These are phyloP conservation scores for Nyctanthes arbortristis DNA, from an alignment of 257 asterid genomes.

Conservation along the genomic window DNA sequence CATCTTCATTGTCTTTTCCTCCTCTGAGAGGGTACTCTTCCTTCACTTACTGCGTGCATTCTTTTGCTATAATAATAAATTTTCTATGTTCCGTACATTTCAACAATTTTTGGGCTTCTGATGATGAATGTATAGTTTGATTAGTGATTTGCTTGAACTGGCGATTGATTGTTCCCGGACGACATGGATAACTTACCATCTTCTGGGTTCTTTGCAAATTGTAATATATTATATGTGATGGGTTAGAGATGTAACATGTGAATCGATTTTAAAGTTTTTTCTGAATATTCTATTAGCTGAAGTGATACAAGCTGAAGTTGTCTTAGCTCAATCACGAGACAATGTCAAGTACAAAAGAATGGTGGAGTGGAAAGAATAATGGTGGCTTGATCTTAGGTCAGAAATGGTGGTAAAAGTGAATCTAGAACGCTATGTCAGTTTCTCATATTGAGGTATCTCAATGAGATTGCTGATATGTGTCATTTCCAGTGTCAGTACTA, in stretches of 20 bases:
- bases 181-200: conserved; percentile 21
- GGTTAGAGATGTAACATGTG: neutral
- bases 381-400: neutral
- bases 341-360: too few relatives aligned
- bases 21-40: conserved; percentile 48
- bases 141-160: conserved; percentile 6
- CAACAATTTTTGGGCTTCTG: neutral
- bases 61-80: neutral
- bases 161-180: conserved; percentile 12
- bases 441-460: neutral
- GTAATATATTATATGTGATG: neutral
- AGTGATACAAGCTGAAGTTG: neutral
- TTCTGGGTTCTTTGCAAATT: neutral
- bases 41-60: neutral
- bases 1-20: conserved; percentile 54
- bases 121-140: neutral
- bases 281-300: neutral
- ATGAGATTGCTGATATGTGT: neutral
- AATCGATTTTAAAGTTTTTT: neutral
- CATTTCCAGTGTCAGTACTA: too few relatives aligned
- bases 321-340: neutral
- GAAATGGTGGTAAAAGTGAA: neutral
- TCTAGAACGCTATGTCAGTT: neutral
- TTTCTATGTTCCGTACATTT: neutral
- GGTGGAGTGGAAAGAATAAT: neutral